Percentiles rank a stretch among this genome's conserved stretches.
Evolutionary conservation across 306 rosid species (phyloP).

Genomic region (Cucumis melo): DNA sequence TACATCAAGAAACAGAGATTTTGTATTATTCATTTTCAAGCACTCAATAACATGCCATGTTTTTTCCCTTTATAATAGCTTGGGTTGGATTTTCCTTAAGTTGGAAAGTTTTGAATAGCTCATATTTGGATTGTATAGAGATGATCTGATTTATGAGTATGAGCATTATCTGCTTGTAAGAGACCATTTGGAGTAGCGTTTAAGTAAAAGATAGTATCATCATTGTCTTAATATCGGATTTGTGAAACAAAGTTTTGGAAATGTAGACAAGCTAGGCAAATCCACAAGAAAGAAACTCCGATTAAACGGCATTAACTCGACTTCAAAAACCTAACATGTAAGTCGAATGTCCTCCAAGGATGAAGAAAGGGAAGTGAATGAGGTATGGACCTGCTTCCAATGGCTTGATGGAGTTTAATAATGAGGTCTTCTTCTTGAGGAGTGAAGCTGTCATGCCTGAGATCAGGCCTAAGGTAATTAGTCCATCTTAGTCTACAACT

Average conservation of each 20-base stretch:
- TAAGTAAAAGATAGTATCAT: neutral
- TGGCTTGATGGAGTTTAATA: slow-evolving; percentile 64
- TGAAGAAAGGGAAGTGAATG: neutral
- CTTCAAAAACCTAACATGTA: neutral
- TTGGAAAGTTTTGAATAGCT: neutral
- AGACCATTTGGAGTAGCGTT: too few species aligned
- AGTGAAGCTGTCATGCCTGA: slow-evolving; percentile 77
- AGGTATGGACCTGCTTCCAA: slow-evolving; percentile 65
- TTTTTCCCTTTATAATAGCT: neutral
- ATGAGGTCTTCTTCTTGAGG: slow-evolving; percentile 77
- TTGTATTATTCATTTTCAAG: neutral
- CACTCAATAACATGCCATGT: neutral
- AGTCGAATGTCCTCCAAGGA: neutral
- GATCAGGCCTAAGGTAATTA: slow-evolving; percentile 81
- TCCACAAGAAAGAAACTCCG: neutral
- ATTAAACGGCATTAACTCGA: neutral
- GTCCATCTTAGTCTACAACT: slow-evolving; percentile 97
- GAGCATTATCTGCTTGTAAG: neutral
- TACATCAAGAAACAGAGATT: neutral
- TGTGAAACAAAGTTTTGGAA: too few species aligned
- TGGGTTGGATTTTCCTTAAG: neutral
- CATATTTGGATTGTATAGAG: neutral
- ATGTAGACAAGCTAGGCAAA: neutral
- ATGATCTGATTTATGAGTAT: neutral
- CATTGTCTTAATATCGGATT: neutral